Evolutionary conservation across 305 asterid species (phyloP).

Genomic region (Fraxinus latifolia): DNA sequence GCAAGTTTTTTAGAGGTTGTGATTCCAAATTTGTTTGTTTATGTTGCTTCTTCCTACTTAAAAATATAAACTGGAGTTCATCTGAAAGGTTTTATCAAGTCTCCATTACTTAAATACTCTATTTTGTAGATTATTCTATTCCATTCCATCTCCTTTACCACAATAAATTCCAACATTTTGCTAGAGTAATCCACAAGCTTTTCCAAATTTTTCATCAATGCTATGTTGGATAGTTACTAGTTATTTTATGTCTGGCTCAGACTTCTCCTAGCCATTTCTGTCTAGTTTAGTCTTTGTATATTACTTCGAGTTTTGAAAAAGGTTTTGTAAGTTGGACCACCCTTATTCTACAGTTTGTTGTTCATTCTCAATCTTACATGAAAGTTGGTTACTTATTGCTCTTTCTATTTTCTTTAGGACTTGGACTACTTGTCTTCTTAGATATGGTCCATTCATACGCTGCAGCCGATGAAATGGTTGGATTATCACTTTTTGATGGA

Average conservation of each 20-base stretch:
- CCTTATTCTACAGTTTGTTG: conserved; percentile 18
- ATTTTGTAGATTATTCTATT: not conserved
- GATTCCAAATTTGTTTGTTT: not conserved
- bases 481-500: conserved; percentile 92
- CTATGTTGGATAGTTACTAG: not conserved
- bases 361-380: conserved; percentile 19
- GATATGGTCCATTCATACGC: conserved; percentile 96
- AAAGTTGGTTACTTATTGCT: conserved; percentile 14
- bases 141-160: not conserved
- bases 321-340: conserved; percentile 13
- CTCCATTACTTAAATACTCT: conserved; percentile 7
- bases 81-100: not conserved
- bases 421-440: conserved; percentile 77
- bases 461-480: conserved; percentile 97
- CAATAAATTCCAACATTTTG: not conserved
- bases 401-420: conserved; percentile 52
- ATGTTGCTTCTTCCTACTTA: not conserved
- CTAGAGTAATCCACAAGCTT: not conserved
- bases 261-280: conserved; percentile 1
- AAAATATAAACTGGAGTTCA: not conserved
- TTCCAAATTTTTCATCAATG: not conserved
- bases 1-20: not conserved
- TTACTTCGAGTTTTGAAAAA: not conserved
- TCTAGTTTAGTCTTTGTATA: not conserved
- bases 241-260: not conserved